Evolutionary conservation across 768 basidiomycete species (phyloP), one percentile per base, ranked within the genome.

Genomic region (Hygrophorus russula): DNA sequence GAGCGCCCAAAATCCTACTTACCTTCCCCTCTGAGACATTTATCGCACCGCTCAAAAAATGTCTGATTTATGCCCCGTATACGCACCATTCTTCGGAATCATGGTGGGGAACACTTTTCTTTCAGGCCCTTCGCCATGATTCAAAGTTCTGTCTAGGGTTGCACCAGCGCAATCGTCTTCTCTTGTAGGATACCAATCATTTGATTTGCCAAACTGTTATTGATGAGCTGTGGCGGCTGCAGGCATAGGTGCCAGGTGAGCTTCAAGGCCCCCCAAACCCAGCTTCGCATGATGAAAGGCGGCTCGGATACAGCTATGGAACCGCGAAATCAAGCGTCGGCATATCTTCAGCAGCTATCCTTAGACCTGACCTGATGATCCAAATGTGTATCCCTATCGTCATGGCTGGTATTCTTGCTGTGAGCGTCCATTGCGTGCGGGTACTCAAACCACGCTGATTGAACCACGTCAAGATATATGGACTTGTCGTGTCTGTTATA

Each of bases 351-450:
- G 13, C 37, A 15, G 37, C 37, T 17, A 19, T 39, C 37, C n/a
- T 39, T n/a, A 39, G 37, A 39, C 37, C 37, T 3, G 37, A 39
- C 19, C 4, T 39, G 37, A 39, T 39, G n/a, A 14, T 39, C 4
- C 4, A 14, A 24, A 14, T 89, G 13, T 72, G 94, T 41, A 89
- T 96, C 50, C 92, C 92, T 4, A 91, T 94, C 29, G 91, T 97
- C 60, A 96, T 97, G 92, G 87, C 90, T 45, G 92, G 92, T 66
- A 96, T 96, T 60, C 93, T 96, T 52, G 91, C 93, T 24, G 93
- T 97, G 33, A 35, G 33, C 17, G 4, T 35, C n/a, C 33, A n/a
- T n/a, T 35, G 13, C 33, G 33, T 9, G 3, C 33, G 33, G 17
- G 3, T n/a, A 5, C 17, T 35, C n/a, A 9, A 3, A 35, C 9